These are phyloP conservation scores for Saccharomyces kudriavzevii DNA, from an alignment of 805 yeast genomes.

Conservation along the genomic window DNA sequence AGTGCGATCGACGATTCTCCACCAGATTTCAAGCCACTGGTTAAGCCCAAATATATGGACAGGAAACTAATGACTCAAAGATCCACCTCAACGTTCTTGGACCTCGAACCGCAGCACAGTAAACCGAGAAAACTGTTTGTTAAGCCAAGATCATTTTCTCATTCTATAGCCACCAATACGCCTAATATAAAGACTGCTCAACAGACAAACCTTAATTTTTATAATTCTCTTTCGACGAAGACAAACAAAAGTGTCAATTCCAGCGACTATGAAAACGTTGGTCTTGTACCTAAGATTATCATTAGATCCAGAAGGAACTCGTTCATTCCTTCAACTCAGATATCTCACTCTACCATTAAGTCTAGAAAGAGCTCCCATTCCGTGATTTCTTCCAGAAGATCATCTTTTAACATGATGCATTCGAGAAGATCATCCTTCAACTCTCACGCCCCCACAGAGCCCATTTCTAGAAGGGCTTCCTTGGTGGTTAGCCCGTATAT, in stretches of 20 bases:
- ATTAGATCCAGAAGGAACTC: constrained; percentile 30
- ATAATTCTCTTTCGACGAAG: background rate
- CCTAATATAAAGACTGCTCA: constrained; percentile 2
- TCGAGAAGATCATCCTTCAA: constrained; percentile 25
- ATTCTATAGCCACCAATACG: constrained; percentile 6
- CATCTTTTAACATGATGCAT: constrained; percentile 23
- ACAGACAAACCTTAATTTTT: background rate
- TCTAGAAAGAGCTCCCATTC: constrained; percentile 29
- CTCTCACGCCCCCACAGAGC: background rate
- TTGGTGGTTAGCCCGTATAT: background rate
- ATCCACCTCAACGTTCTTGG: background rate
- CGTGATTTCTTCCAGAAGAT: constrained; percentile 20
- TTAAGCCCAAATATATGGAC: background rate
- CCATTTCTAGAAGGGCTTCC: background rate
- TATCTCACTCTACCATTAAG: constrained; percentile 6
- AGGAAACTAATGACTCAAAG: background rate
- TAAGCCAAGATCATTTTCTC: constrained; percentile 28
- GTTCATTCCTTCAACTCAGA: constrained; percentile 9
- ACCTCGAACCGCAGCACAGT: background rate
- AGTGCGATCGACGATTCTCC: background rate
- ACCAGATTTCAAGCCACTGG: background rate
- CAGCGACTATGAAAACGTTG: constrained; percentile 23
- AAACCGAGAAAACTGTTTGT: background rate
- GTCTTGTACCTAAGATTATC: constrained; percentile 30
- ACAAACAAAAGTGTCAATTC: background rate